Conservation (phyloP, 2,329 filamentous ascomycete genomes). For the Penicillium verrucosum region DNA sequence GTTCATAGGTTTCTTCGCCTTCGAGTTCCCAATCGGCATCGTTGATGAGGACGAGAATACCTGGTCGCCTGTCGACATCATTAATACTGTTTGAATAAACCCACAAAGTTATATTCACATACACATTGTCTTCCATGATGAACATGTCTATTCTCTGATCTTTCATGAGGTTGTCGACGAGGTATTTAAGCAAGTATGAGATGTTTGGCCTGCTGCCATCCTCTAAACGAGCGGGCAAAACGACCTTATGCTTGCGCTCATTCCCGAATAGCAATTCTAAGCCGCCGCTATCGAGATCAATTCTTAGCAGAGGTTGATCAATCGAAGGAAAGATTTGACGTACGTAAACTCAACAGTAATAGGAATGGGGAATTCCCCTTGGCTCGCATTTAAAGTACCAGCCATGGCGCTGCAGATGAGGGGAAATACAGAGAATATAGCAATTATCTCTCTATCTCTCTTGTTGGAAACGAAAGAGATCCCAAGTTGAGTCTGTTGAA, state of each 20-base stretch:
- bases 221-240: constrained; percentile 62
- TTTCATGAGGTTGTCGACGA: constrained; percentile 79
- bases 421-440: not conserved
- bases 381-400: constrained; percentile 3
- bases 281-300: constrained; percentile 63
- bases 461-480: not conserved
- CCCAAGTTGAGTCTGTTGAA: constrained; percentile 1
- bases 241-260: constrained; percentile 67
- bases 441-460: not conserved
- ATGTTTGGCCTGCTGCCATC: constrained; percentile 64
- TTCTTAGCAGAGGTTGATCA: constrained; percentile 6
- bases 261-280: constrained; percentile 92
- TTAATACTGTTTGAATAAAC: constrained; percentile 2
- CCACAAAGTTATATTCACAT: constrained; percentile 45
- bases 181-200: constrained; percentile 70
- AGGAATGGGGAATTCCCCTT: constrained; percentile 41
- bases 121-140: constrained; percentile 83
- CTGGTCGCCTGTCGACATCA: constrained; percentile 68
- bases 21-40: constrained; percentile 98
- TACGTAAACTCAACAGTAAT: constrained; percentile 75
- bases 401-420: constrained; percentile 1
- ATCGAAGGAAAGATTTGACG: constrained; percentile 13
- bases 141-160: constrained; percentile 85
- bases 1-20: constrained; percentile 84
- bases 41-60: constrained; percentile 94